Conservation (phyloP, 306 rosid genomes). For the Purshia tridentata region DNA sequence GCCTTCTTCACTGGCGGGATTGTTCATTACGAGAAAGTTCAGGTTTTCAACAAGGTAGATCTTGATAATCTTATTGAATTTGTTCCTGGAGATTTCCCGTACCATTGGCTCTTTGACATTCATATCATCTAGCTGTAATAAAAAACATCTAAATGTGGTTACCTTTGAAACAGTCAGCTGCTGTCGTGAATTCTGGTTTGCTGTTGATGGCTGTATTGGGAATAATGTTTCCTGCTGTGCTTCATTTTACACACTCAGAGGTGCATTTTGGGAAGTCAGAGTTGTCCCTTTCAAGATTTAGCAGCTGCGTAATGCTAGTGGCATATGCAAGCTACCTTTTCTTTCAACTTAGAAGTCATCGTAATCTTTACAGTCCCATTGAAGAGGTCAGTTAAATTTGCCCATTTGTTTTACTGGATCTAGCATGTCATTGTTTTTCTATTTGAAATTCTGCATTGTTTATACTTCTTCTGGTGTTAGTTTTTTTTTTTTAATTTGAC, state of each 20-base stretch:
- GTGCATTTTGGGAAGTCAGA: constrained; percentile 78
- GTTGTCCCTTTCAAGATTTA: constrained; percentile 81
- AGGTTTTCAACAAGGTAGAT: constrained; percentile 68
- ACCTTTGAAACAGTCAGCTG: constrained; percentile 67
- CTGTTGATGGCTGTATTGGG: constrained; percentile 97
- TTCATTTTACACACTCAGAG: constrained; percentile 85
- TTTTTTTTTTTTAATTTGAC: too few relatives aligned
- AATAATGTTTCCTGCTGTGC: constrained; percentile 81
- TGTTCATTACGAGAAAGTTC: constrained; percentile 53
- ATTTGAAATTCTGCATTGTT: background rate
- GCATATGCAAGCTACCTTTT: constrained; percentile 86
- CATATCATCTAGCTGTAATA: constrained; percentile 3
- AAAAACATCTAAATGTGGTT: constrained; percentile 20
- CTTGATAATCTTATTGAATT: constrained; percentile 12
- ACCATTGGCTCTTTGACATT: background rate
- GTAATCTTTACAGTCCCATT: constrained; percentile 46
- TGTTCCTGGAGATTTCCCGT: background rate
- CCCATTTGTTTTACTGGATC: background rate
- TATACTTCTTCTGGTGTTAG: background rate
- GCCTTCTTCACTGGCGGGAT: constrained; percentile 91
- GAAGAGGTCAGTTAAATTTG: constrained; percentile 50
- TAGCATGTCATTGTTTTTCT: constrained; percentile 4
- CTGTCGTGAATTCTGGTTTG: constrained; percentile 81
- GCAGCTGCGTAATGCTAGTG: constrained; percentile 81
- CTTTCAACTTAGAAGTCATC: constrained; percentile 77